phyloP scores from a whole-genome alignment of 2,329 filamentous ascomycete species.

The Ascochyta koolunga region DNA sequence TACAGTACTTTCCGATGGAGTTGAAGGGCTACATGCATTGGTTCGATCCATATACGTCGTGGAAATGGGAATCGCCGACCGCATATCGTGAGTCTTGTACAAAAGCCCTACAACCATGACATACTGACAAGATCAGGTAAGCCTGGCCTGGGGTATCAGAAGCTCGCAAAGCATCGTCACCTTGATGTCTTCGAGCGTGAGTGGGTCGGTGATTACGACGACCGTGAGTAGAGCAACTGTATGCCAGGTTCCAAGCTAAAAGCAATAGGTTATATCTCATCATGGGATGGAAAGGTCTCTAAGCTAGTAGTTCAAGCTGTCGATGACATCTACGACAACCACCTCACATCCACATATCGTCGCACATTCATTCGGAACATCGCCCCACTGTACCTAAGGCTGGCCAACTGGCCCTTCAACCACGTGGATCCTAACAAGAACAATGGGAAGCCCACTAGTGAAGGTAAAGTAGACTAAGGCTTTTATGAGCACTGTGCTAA shows the following conservation, averaged over 20 bases:
- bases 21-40: slow-evolving; percentile 31
- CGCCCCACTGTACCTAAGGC: slow-evolving; percentile 31
- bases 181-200: slow-evolving; percentile 32
- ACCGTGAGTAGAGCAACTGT: slow-evolving; percentile 19
- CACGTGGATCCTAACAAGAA: slow-evolving; percentile 34
- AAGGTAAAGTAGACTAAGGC: slow-evolving; percentile 15
- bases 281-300: slow-evolving; percentile 37
- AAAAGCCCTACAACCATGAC: background rate
- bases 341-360: slow-evolving; percentile 33
- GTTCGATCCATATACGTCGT: slow-evolving; percentile 27
- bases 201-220: slow-evolving; percentile 37
- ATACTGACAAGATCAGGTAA: slow-evolving; percentile 11
- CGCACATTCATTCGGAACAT: slow-evolving; percentile 41
- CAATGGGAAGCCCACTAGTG: slow-evolving; percentile 23
- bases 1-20: slow-evolving; percentile 6
- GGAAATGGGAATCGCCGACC: slow-evolving; percentile 31
- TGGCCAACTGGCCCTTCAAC: slow-evolving; percentile 42
- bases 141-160: slow-evolving; percentile 33
- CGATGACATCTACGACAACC: slow-evolving; percentile 41
- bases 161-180: slow-evolving; percentile 30
- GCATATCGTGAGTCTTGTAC: slow-evolving; percentile 30
- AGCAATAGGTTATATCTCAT: slow-evolving; percentile 29
- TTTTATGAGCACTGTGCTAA: background rate
- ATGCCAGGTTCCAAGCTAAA: background rate
- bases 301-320: slow-evolving; percentile 41